These are phyloP conservation scores for Kazachstania taianensis DNA, from an alignment of 805 yeast species.

Conservation along the genomic window DNA sequence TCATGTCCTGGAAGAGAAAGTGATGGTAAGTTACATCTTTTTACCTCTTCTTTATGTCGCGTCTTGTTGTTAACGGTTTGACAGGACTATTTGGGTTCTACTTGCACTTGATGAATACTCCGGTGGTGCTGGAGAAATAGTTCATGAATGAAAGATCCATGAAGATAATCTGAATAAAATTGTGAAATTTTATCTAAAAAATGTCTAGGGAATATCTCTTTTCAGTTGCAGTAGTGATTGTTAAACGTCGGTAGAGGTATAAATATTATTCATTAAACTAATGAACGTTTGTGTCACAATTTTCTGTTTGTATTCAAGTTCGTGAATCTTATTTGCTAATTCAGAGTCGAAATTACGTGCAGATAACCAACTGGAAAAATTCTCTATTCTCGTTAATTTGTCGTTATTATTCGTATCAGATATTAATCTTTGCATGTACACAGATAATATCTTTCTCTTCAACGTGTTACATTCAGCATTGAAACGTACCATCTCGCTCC, in stretches of 20 bases:
- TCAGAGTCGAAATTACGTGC: slow-evolving; percentile 15
- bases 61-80: too few species aligned
- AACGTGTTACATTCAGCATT: slow-evolving; percentile 12
- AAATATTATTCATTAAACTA: slow-evolving; percentile 1
- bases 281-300: slow-evolving; percentile 5
- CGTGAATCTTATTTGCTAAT: slow-evolving; percentile 15
- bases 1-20: too few species aligned
- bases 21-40: too few species aligned
- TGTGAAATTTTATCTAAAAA: background rate
- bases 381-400: slow-evolving; percentile 16
- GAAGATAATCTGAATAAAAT: background rate
- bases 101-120: too few species aligned
- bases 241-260: background rate
- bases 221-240: background rate
- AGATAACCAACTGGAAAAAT: slow-evolving; percentile 11
- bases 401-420: slow-evolving; percentile 15
- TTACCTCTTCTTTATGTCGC: too few species aligned
- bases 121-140: background rate
- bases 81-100: too few species aligned
- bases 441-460: slow-evolving; percentile 12
- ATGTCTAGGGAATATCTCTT: background rate
- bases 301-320: slow-evolving; percentile 18
- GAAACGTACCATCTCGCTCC: slow-evolving; percentile 10
- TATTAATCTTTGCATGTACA: slow-evolving; percentile 12
- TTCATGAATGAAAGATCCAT: background rate